A percentile compares a stretch with the other conserved stretches of the same genome.
Evolutionary conservation across 352 stramenopile genomes (phyloP).

Genomic region (Chrysophaeum taylorii): DNA sequence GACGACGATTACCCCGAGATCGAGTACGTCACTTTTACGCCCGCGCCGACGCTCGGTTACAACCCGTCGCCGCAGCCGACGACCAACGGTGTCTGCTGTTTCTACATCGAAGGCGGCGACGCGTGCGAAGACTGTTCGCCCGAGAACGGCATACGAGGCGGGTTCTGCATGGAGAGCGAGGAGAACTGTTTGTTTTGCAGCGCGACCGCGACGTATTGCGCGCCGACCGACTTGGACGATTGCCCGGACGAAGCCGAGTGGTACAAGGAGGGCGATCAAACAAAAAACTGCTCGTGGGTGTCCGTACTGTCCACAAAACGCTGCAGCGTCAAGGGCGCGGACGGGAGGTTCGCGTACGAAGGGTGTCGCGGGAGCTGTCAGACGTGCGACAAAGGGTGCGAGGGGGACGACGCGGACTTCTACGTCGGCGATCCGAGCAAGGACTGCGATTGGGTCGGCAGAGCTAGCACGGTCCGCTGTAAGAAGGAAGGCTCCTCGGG

Average conservation of each 20-base stretch:
- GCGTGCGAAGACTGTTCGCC: too few relatives aligned
- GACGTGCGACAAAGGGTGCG: background rate
- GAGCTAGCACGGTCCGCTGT: background rate
- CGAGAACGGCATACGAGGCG: too few relatives aligned
- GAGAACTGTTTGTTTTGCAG: too few relatives aligned
- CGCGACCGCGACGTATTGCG: too few relatives aligned
- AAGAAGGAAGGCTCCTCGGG: background rate
- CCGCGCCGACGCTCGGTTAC: too few relatives aligned
- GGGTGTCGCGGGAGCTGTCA: background rate
- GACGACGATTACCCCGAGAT: background rate
- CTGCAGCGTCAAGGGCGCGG: background rate
- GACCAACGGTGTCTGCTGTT: too few relatives aligned
- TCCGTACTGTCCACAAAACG: background rate
- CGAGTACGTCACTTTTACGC: too few relatives aligned
- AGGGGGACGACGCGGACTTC: background rate
- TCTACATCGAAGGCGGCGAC: too few relatives aligned
- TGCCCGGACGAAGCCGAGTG: too few relatives aligned
- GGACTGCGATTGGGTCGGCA: background rate
- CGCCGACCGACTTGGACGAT: too few relatives aligned
- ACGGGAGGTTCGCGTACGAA: background rate
- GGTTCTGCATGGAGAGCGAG: too few relatives aligned
- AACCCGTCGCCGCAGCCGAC: too few relatives aligned
- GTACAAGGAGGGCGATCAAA: background rate
- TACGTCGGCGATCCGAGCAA: background rate
- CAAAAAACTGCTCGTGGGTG: background rate